phyloP scores from a whole-genome alignment of 108 stramenopile genomes.

The Epipyxis sp. region DNA sequence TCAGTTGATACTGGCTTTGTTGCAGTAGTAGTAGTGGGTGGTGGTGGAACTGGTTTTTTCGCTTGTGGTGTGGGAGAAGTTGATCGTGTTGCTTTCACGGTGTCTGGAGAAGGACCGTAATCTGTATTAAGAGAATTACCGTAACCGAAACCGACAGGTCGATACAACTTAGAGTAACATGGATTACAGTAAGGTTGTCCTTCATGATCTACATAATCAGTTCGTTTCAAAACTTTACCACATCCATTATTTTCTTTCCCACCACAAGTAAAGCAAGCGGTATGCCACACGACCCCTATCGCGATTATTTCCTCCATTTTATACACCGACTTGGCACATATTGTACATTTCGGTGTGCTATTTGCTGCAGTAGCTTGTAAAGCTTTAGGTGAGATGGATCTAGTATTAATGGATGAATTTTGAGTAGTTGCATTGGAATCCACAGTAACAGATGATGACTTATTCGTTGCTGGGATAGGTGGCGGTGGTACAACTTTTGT shows the following conservation, averaged over 20 bases:
- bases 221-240: background rate
- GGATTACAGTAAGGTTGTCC: background rate
- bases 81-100: background rate
- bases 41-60: constrained; percentile 5
- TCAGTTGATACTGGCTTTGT: background rate
- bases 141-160: background rate
- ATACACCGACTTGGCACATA: constrained; percentile 3
- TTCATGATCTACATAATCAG: background rate
- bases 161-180: background rate
- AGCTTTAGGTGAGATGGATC: too few relatives aligned
- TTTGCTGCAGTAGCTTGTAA: background rate
- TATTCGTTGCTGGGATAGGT: background rate
- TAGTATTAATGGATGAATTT: too few relatives aligned
- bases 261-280: constrained; percentile 15
- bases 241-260: background rate
- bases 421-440: background rate
- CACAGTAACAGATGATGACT: background rate
- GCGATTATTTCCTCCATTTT: constrained; percentile 15
- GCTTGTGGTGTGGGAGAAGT: background rate
- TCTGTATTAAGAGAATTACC: background rate
- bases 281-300: background rate
- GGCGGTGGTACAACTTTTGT: background rate
- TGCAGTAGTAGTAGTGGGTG: background rate
- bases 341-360: background rate
- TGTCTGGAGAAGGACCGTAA: background rate